Evolutionary conservation across 495 filamentous ascomycete species (phyloP), one percentile per base, ranked within the genome.

Genomic region (Penicillium daleae): DNA sequence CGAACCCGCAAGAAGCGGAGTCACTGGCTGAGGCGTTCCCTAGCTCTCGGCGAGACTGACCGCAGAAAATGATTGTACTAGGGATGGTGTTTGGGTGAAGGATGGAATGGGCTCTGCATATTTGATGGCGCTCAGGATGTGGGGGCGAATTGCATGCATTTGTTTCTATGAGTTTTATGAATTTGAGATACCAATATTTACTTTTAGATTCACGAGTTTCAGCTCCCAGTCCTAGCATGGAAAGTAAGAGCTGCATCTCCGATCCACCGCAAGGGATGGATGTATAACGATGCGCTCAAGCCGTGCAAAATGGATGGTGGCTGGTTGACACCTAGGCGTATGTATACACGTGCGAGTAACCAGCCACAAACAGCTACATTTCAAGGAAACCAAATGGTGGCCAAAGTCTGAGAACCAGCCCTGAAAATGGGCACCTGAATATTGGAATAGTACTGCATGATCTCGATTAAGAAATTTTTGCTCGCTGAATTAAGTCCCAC

Each of bases 1-100:
- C 90, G 26, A 90, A 83, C 65, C 87, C 87, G 8, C 85, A 92
- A 64, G 89, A 92, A 72, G 89, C 87, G 3, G 87, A 89, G 71
- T 86, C 82, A 6, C 72, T 92, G 31, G 74, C 85, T 17, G 77
- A 77, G 35, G 85, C 82, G 27, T 90, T 88, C 71, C 79, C 76
- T 10, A 81, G 74, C 60, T 75, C 76, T 21, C 71, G 73, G 42
- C 65, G 69, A 48, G 73, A 77, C 12, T 73, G 69, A 51, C 22
- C 13, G 26, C 12, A 29, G 24, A 12, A 49, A 10, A 10, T 10
- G 24, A 27, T 13, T 22, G 24, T 29, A n/a, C n/a, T n/a, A 27
- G 46, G 24, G 12, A 26, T 27, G 46, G 46, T 24, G 22, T 27
- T 50, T 50, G 15, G 6, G 6, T 29, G 26, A 29, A 13, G 46